Evolutionary conservation across 2,329 filamentous ascomycete species (phyloP), one percentile per base, ranked within the genome.

Genomic region (Cladosporium velox): DNA sequence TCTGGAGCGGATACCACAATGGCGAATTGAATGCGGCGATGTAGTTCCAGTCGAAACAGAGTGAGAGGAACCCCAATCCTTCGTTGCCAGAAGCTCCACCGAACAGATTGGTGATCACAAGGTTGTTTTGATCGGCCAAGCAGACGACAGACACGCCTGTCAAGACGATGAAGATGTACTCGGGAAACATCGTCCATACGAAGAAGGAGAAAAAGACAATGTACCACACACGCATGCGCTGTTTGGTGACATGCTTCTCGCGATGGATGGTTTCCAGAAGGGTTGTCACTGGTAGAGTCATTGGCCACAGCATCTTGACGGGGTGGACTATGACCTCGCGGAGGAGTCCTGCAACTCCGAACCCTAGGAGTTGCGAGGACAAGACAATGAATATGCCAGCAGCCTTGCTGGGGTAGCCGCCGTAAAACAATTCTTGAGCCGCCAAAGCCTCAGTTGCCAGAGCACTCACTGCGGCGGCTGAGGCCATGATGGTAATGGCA

Each of bases 361-460:
- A 85, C 0, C 83, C 83, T 21, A 85, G 75, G 11, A 82, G 73
- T 58, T 84, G 83, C 2, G 82, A 83, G 0, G 83, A 82, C 10
- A 85, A 70, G 0, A 78, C 75, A 35, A 83, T 69, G 67, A 85
- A 80, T 59, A 85, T 79, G 10, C 77, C 77, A 0, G 77, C 77
- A 2, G 73, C 79, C 5, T 75, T 74, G 67, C 75, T 79, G 1
- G 81, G 76, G 18, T 77, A 74, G 10, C 77, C 72, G 21, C 77
- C 74, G 65, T 85, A 85, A 72, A 78, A 85, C 2, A 85, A 77
- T 62, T 78, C 71, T 72, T 85, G 81, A 0, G 78, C 81, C 0
- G 83, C 78, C 4, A 85, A 72, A 0, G 79, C 78, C 41, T 81
- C 78, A 3, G 78, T 80, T 32, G 76, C 68, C 41, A 76, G 67